These are phyloP conservation scores for Cymbopogon citratus DNA, from an alignment of 176 grass and related monocot genomes.

Conservation along the genomic window DNA sequence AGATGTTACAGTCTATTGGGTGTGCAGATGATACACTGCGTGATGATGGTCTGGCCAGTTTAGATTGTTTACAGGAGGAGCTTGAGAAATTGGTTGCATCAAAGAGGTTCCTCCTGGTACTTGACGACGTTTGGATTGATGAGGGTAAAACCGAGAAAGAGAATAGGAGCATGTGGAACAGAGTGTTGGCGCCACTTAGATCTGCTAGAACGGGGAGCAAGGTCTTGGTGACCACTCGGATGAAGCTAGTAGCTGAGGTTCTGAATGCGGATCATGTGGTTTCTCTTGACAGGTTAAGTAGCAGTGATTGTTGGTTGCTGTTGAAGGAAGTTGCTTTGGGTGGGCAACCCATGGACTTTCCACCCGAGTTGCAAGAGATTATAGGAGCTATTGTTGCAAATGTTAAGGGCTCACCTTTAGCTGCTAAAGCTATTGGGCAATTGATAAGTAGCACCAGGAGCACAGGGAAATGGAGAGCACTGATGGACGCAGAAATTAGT, in stretches of 20 bases:
- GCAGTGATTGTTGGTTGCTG: constrained; percentile 26
- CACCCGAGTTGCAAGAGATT: constrained; percentile 28
- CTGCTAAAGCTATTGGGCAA: constrained; percentile 35
- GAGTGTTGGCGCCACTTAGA: constrained; percentile 28
- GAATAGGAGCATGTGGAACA: constrained; percentile 33
- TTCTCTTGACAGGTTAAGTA: constrained; percentile 20
- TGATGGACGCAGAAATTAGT: constrained; percentile 31
- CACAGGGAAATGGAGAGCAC: constrained; percentile 28
- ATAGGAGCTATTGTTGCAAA: constrained; percentile 20
- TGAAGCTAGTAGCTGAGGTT: constrained; percentile 28
- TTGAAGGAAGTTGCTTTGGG: constrained; percentile 32
- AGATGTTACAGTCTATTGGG: constrained; percentile 34
- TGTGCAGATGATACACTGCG: neutral
- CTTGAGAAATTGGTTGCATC: neutral
- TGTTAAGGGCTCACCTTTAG: constrained; percentile 45
- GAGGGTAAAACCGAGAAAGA: constrained; percentile 14
- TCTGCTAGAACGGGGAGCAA: constrained; percentile 24
- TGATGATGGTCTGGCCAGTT: neutral
- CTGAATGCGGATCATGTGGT: neutral
- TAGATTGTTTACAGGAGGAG: constrained; percentile 20
- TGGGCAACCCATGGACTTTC: neutral
- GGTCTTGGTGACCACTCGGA: constrained; percentile 50
- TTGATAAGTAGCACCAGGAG: constrained; percentile 35
- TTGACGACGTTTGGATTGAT: constrained; percentile 58
- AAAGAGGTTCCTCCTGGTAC: constrained; percentile 47